Conservation (phyloP, 2,329 filamentous ascomycete species). For the Calonectria ilicicola region DNA sequence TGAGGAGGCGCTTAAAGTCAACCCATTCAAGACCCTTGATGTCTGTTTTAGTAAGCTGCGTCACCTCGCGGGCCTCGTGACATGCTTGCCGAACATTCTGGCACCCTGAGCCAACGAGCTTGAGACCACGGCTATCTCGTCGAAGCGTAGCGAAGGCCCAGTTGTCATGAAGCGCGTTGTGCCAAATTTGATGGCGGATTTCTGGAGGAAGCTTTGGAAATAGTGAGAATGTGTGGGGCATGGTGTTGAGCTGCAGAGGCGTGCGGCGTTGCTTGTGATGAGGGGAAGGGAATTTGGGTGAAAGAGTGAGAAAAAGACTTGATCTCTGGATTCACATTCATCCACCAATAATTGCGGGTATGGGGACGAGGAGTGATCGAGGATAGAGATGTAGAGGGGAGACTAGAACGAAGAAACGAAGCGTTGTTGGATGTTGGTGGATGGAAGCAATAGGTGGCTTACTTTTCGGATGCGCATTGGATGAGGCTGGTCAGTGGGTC, state of each 20-base stretch:
- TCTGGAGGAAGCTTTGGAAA: background rate
- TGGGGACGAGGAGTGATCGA: background rate
- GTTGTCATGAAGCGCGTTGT: background rate
- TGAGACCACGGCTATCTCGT: background rate
- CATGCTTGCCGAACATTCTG: background rate
- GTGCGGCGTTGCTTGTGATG: background rate
- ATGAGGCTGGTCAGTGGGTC: background rate
- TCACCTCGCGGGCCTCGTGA: background rate
- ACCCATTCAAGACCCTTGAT: background rate
- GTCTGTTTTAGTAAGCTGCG: background rate
- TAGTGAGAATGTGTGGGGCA: background rate
- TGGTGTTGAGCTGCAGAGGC: background rate
- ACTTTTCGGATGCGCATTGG: background rate
- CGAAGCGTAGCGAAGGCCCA: background rate
- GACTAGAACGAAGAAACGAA: background rate
- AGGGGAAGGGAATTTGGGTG: background rate
- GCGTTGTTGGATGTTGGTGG: background rate
- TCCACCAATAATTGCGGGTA: background rate
- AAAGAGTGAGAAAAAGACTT: background rate
- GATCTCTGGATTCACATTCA: background rate
- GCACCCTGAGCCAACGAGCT: background rate
- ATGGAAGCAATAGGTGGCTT: background rate
- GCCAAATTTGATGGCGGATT: background rate
- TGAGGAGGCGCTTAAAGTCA: background rate
- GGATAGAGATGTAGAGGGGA: background rate